Evolutionary conservation across 2,329 filamentous ascomycete species (phyloP).

Genomic region (Colletotrichum neosansevieriae): DNA sequence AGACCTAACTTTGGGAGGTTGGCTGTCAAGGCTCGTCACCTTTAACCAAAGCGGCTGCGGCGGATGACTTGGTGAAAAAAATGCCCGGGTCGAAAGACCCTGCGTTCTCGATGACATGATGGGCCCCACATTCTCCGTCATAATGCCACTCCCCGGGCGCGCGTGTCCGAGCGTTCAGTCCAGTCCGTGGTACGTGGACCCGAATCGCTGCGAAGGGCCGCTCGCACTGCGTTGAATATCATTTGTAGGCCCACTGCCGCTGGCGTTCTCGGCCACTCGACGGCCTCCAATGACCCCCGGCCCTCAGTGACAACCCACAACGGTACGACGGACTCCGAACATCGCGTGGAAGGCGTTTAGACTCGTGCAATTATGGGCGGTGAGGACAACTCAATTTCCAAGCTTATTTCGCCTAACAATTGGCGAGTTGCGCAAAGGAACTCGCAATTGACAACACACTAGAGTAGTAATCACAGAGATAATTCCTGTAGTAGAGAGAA

Average conservation of each 20-base stretch:
- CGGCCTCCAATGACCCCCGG: conserved; percentile 2
- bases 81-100: conserved; percentile 31
- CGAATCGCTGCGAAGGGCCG: not conserved
- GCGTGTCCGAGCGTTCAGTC: conserved; percentile 7
- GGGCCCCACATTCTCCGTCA: conserved; percentile 27
- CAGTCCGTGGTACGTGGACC: conserved; percentile 1
- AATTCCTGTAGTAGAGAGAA: not conserved
- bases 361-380: conserved; percentile 20
- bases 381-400: conserved; percentile 11
- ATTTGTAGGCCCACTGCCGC: conserved; percentile 13
- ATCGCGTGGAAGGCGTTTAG: not conserved
- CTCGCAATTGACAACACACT: not conserved
- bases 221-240: not conserved
- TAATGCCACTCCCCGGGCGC: conserved; percentile 19
- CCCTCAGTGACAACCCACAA: conserved; percentile 20
- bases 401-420: conserved; percentile 4
- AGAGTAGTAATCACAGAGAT: not conserved
- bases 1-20: conserved; percentile 2
- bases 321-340: conserved; percentile 14
- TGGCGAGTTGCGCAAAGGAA: not conserved
- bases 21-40: conserved; percentile 14
- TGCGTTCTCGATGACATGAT: conserved; percentile 40
- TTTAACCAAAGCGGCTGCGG: conserved; percentile 32
- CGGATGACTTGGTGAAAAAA: conserved; percentile 29
- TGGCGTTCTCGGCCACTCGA: conserved; percentile 17